phyloP scores from a whole-genome alignment of 2,329 filamentous ascomycete species.

The Talaromyces verruculosus region DNA sequence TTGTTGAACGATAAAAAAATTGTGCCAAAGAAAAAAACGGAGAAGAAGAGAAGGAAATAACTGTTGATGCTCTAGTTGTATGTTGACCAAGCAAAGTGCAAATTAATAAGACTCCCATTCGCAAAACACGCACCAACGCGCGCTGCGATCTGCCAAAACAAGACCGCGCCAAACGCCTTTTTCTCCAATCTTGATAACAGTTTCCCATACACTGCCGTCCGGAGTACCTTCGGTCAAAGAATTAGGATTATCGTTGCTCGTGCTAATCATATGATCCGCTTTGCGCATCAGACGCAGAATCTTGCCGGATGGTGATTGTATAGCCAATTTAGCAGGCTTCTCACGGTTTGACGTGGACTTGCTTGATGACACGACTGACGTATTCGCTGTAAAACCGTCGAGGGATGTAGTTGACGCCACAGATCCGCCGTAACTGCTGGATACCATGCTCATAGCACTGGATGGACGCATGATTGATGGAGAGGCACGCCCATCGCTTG shows the following conservation, averaged over 20 bases:
- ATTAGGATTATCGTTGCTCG: constrained; percentile 32
- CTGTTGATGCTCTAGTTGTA: not conserved
- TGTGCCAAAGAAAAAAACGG: not conserved
- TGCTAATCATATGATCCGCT: constrained; percentile 46
- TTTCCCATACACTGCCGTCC: constrained; percentile 64
- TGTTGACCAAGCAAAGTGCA: constrained; percentile 10
- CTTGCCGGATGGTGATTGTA: constrained; percentile 91
- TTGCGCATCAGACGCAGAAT: constrained; percentile 68
- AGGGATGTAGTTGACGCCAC: constrained; percentile 48
- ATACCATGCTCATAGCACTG: constrained; percentile 62
- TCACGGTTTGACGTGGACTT: constrained; percentile 40
- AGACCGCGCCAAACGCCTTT: constrained; percentile 62
- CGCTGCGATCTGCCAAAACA: constrained; percentile 64
- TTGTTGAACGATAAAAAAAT: not conserved
- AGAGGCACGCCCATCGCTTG: constrained; percentile 48
- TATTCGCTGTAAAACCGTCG: constrained; percentile 43
- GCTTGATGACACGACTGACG: constrained; percentile 56
- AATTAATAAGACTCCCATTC: constrained; percentile 62
- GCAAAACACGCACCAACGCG: constrained; percentile 68
- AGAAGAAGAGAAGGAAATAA: not conserved
- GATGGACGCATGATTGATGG: constrained; percentile 54
- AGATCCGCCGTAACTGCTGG: constrained; percentile 53
- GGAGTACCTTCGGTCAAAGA: constrained; percentile 39
- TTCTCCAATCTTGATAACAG: constrained; percentile 66
- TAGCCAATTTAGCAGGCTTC: constrained; percentile 93